These are phyloP conservation scores for Ceratocystis ficicola DNA, from an alignment of 2,329 filamentous ascomycete genomes.

Conservation along the genomic window DNA sequence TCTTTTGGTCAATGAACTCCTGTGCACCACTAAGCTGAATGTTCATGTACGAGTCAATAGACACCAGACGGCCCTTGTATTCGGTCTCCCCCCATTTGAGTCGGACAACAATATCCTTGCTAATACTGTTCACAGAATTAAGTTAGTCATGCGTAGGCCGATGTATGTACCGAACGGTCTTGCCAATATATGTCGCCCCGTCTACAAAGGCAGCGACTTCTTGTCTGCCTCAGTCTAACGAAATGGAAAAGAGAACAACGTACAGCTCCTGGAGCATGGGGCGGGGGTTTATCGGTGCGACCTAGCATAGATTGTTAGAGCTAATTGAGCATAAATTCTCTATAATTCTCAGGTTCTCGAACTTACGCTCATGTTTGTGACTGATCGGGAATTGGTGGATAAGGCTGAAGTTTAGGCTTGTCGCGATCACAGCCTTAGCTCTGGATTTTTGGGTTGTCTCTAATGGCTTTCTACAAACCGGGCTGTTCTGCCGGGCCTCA, in stretches of 20 bases:
- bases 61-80: conserved; percentile 87
- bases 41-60: conserved; percentile 98
- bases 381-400: conserved; percentile 11
- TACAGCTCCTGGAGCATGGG: conserved; percentile 91
- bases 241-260: conserved; percentile 29
- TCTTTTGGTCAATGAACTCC: conserved; percentile 83
- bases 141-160: not conserved
- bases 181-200: not conserved
- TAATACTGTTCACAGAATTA: conserved; percentile 46
- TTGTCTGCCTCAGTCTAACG: not conserved
- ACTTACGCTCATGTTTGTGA: conserved; percentile 21
- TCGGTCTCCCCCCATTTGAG: conserved; percentile 98
- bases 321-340: not conserved
- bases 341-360: not conserved
- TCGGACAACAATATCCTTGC: conserved; percentile 80
- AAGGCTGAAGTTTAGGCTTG: conserved; percentile 11
- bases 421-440: conserved; percentile 18
- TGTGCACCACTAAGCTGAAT: conserved; percentile 82
- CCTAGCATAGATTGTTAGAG: conserved; percentile 29
- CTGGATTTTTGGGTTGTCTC: conserved; percentile 15
- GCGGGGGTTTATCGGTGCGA: conserved; percentile 91
- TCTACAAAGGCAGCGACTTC: conserved; percentile 3
- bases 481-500: conserved; percentile 17
- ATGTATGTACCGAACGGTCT: conserved; percentile 14
- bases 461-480: not conserved